Base-by-base conservation (phyloP, 768 basidiomycete species). In the Agaricus blazei region DNA sequence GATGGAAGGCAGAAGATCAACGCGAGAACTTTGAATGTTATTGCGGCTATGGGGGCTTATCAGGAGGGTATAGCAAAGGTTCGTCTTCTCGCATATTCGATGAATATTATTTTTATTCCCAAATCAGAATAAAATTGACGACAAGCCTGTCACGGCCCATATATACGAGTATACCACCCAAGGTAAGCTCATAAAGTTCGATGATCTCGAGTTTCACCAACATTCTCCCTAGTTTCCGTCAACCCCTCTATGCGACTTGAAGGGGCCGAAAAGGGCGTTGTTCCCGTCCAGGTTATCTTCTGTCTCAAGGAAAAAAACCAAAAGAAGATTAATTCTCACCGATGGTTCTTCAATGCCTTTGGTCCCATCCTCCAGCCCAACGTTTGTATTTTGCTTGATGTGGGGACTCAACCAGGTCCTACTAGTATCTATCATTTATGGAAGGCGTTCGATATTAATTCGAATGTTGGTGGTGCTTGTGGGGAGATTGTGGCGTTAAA, bases 151-250 rank as follows among this genome's bases (percentile, higher is more conserved):
- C 7, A 79, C 84, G 0, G 92, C 93, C 0, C 93, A 96, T 68
- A 88, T 95, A 56, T 95, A 91, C 72, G 93, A 95, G 68, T 93
- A 93, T 70, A 98, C 95, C 4, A 89, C 93, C 0, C 95, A 97
- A 67, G 83, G 90, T 92, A 59, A 54, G 82, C 74, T 19, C 19
- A 19, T 19, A 19, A 36, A 41, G 56, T 19, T 26, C 12, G 31
- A 4, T n/a, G 4, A 41, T 41, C 43, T 37, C 43, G 26, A 43
- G 36, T n/a, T 31, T 36, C 37, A 26, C 23, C 41, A 9, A 48
- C 23, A 1, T 48, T 19, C 24, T 12, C 23, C 7, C 3, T 58
- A 93, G 90, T 98, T 51, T 88, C 87, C 52, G 82, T 97, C 28
- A 83, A 83, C 0, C 88, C 91, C 1, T 82, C 85, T 5, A 80